Percentiles rank a stretch among this genome's conserved stretches.
phyloP scores from a whole-genome alignment of 192 early-diverging fungal species.

The Coemansia reversa region DNA sequence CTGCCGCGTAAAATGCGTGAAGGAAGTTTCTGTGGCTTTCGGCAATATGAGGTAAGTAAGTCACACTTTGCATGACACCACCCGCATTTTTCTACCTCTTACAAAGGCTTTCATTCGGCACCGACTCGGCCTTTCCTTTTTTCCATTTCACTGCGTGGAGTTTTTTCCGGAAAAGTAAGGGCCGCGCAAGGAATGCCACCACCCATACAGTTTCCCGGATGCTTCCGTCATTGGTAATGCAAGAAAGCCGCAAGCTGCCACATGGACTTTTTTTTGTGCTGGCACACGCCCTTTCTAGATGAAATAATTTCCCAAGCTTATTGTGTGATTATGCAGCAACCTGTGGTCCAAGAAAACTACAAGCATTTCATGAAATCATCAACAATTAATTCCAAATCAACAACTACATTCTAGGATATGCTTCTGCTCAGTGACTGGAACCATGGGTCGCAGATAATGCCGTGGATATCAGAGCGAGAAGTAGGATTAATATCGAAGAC shows the following conservation, averaged over 20 bases:
- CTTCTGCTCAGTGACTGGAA: conserved; percentile 16
- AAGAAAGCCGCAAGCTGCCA: background rate
- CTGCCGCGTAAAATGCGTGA: background rate
- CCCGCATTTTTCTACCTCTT: background rate
- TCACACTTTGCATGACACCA: background rate
- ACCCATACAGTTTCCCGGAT: background rate
- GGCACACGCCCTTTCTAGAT: too few species aligned
- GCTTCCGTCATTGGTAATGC: background rate
- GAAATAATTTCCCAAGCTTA: too few species aligned
- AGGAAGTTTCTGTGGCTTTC: too few species aligned
- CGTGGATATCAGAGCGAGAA: conserved; percentile 21
- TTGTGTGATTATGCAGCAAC: too few species aligned
- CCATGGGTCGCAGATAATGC: conserved; percentile 26
- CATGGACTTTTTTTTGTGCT: background rate
- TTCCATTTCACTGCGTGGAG: background rate
- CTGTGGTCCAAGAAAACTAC: too few species aligned
- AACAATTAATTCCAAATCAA: background rate
- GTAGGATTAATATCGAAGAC: conserved; percentile 32
- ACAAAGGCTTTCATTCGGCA: conserved; percentile 6
- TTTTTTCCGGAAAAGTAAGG: background rate
- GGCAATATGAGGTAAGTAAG: background rate
- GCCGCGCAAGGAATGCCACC: background rate
- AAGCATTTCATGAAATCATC: too few species aligned
- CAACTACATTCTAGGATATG: background rate
- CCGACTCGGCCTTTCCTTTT: background rate